A percentile compares a stretch with the other conserved stretches of the same genome.
Conservation (phyloP, 2,329 filamentous ascomycete species). For the Aspergillus tanneri region DNA sequence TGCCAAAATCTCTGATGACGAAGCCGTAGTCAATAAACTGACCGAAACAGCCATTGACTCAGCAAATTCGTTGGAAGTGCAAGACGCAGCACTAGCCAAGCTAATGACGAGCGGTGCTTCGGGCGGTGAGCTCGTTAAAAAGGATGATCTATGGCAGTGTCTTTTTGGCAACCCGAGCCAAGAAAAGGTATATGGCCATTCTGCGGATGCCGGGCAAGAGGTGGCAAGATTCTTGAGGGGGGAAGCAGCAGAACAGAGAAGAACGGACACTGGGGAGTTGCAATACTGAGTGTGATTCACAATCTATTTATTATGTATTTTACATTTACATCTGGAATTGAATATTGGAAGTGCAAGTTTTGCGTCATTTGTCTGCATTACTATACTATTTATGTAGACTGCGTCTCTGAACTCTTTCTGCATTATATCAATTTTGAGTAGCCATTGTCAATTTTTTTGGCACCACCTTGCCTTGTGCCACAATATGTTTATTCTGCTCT, state of each 20-base stretch:
- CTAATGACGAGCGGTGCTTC: constrained; percentile 68
- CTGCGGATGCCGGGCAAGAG: constrained; percentile 40
- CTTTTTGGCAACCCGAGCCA: constrained; percentile 65
- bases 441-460: too few relatives aligned
- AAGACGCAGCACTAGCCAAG: constrained; percentile 67
- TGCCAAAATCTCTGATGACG: constrained; percentile 15
- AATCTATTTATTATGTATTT: too few relatives aligned
- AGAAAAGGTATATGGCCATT: constrained; percentile 20
- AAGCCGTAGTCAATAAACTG: constrained; percentile 27
- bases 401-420: too few relatives aligned
- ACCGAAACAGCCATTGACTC: constrained; percentile 69
- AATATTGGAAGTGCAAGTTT: too few relatives aligned
- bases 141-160: constrained; percentile 83
- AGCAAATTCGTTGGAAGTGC: constrained; percentile 80
- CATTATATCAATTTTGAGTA: too few relatives aligned
- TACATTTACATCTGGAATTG: too few relatives aligned
- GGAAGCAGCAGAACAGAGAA: constrained; percentile 55
- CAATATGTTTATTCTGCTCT: too few relatives aligned
- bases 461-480: too few relatives aligned
- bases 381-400: too few relatives aligned
- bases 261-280: constrained; percentile 3
- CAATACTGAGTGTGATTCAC: too few relatives aligned
- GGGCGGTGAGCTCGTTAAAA: constrained; percentile 75
- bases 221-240: constrained; percentile 53
- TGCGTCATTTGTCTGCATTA: too few relatives aligned